Percentiles rank a stretch among this genome's conserved stretches.
Conservation (phyloP, 1,139 yeast species). For the Kodamaea ohmeri region DNA sequence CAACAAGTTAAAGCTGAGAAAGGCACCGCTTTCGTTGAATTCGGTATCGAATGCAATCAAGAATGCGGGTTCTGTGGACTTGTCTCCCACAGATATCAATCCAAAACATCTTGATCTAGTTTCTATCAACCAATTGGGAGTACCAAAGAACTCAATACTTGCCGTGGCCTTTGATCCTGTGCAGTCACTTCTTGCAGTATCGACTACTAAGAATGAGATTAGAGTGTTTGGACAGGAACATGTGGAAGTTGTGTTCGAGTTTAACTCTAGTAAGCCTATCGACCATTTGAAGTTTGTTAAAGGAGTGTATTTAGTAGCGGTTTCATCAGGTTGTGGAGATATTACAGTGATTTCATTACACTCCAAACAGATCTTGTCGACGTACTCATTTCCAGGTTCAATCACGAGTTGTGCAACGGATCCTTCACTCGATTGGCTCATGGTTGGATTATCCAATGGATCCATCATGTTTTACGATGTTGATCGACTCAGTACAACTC, state of each 20-base stretch:
- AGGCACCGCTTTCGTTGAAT: slow-evolving; percentile 47
- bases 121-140: slow-evolving; percentile 37
- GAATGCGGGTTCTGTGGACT: slow-evolving; percentile 40
- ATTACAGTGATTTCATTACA: slow-evolving; percentile 70
- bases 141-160: slow-evolving; percentile 43
- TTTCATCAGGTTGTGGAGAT: slow-evolving; percentile 49
- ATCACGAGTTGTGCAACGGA: slow-evolving; percentile 73
- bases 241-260: slow-evolving; percentile 68
- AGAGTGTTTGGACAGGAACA: slow-evolving; percentile 82
- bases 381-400: slow-evolving; percentile 57
- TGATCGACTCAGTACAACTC: slow-evolving; percentile 69
- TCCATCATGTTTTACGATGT: slow-evolving; percentile 73
- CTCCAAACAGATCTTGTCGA: slow-evolving; percentile 55
- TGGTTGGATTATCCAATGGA: slow-evolving; percentile 80
- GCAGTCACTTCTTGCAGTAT: slow-evolving; percentile 79
- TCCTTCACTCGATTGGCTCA: slow-evolving; percentile 85
- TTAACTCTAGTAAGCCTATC: slow-evolving; percentile 52
- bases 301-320: slow-evolving; percentile 74
- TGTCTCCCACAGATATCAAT: slow-evolving; percentile 39
- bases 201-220: slow-evolving; percentile 67
- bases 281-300: slow-evolving; percentile 63
- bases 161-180: slow-evolving; percentile 83
- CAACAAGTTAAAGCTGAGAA: slow-evolving; percentile 42
- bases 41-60: slow-evolving; percentile 54
- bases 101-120: slow-evolving; percentile 37